Conservation (phyloP, 1,139 yeast species). For the Tardiomyces depauwii region DNA sequence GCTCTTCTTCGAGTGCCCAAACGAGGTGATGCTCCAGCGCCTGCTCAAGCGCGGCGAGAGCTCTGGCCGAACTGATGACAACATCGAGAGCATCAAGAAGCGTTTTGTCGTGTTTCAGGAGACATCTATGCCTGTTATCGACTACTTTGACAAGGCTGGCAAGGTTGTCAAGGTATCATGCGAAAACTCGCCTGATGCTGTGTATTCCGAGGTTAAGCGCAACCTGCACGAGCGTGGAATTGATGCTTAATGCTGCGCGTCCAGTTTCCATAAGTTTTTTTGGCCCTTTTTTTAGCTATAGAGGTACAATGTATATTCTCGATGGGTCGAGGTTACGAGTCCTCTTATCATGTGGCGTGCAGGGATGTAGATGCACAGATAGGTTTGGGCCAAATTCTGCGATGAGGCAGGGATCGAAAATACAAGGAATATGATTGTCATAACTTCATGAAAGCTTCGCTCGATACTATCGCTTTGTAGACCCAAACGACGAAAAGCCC, state of each 20-base stretch:
- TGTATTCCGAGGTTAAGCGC: conserved; percentile 55
- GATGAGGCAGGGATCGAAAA: too few species aligned
- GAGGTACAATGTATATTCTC: too few species aligned
- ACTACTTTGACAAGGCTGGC: conserved; percentile 62
- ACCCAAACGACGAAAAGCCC: background rate
- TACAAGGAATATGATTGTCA: too few species aligned
- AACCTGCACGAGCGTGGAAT: conserved; percentile 39
- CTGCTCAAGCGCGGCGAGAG: conserved; percentile 88
- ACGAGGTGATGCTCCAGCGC: conserved; percentile 73
- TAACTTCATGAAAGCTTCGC: too few species aligned
- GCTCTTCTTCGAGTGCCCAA: conserved; percentile 91
- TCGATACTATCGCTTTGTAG: too few species aligned
- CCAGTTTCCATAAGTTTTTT: background rate
- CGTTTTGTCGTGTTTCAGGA: conserved; percentile 79
- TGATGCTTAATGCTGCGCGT: conserved; percentile 1
- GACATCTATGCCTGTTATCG: conserved; percentile 91
- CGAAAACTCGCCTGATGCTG: conserved; percentile 69
- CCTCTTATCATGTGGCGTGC: too few species aligned
- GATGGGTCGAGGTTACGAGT: too few species aligned
- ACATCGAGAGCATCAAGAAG: conserved; percentile 79
- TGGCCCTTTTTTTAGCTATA: background rate
- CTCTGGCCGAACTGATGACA: conserved; percentile 89
- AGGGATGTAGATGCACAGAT: too few species aligned
- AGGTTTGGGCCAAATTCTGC: too few species aligned
- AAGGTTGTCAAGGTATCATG: conserved; percentile 75